Evolutionary conservation across 164 flowering plant species (phyloP).

Genomic region (Magnolia changhungtana): DNA sequence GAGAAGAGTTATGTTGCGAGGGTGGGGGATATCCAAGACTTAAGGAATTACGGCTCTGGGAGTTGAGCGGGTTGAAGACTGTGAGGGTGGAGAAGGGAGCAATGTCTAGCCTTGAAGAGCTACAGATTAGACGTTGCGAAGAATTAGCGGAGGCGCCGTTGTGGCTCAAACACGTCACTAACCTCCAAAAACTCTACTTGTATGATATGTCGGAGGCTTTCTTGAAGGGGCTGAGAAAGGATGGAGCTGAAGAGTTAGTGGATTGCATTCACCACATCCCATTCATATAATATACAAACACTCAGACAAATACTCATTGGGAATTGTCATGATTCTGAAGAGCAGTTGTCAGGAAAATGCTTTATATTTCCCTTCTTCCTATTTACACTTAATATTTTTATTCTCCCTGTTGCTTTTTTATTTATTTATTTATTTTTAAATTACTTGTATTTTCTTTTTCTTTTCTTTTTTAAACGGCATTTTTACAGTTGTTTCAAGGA

Average conservation of each 20-base stretch:
- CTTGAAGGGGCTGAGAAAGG: no score
- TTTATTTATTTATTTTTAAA: no score
- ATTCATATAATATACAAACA: no score
- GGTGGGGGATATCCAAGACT: background rate
- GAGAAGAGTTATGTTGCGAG: background rate
- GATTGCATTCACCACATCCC: no score
- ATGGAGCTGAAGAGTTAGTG: no score
- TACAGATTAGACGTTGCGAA: background rate
- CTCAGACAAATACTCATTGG: slow-evolving; percentile 45
- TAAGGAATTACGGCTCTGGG: background rate
- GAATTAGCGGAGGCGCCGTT: background rate
- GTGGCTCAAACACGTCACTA: background rate
- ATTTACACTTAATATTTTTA: no score
- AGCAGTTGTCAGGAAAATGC: no score
- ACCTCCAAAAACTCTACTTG: background rate
- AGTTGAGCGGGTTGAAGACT: background rate
- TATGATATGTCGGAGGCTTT: background rate
- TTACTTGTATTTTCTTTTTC: no score
- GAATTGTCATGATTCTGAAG: slow-evolving; percentile 48
- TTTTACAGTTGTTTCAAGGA: no score
- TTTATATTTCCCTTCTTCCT: no score
- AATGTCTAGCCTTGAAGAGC: background rate
- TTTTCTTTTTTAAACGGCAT: no score
- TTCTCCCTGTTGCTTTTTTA: no score
- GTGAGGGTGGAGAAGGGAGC: background rate